Base-by-base conservation (phyloP, 139 green algal species). In the Bryopsis sp. region DNA sequence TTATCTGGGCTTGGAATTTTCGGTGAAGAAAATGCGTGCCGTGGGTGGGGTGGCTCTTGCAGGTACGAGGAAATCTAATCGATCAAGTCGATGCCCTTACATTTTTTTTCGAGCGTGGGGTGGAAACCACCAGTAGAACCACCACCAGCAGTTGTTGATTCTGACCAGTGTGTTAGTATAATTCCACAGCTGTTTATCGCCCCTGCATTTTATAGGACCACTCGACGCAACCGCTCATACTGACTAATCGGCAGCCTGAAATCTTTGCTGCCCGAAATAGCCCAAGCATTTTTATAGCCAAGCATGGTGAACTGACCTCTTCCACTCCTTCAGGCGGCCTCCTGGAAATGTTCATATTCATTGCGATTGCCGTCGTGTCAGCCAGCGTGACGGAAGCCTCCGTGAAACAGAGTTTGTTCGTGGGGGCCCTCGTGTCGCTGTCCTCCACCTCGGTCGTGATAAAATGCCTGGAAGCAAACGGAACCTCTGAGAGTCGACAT, bases 1-100 rank as follows among this genome's bases (percentile, higher is more conserved):
- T 75, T 82, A 81, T 0, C 76, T 98, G 46, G 93, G 93, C 19
- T 75, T 97, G 71, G 93, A 98, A 81, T 93, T 98, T 50, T 89
- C 76, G 22, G 47, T 92, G 0, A 54, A 72, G 2, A 95, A 95
- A 72, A 78, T 98, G 66, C 67, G 79, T 1, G 76, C 84, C 0
- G 90, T 97, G 59, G 79, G 86, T 39, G 74, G 73, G 7, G 93
- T 97, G 11, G 89, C 92, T 0, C 64, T 98, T 7, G 48, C 90
- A 32, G 92, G 90, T 74, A 68, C n/a, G n/a, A n/a, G n/a, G n/a
- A n/a, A n/a, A n/a, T n/a, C 22, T 68, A 64, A 31, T 36, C 48
- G 31, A 48, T 79, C 36, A 69, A 79, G 63, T 60, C 76, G 19
- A 46, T 73, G 39, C 15, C 62, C 29, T 43, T 69, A 19, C 62